Evolutionary conservation across 2,329 filamentous ascomycete species (phyloP), one percentile per base, ranked within the genome.

Genomic region (Thelonectria discophora): DNA sequence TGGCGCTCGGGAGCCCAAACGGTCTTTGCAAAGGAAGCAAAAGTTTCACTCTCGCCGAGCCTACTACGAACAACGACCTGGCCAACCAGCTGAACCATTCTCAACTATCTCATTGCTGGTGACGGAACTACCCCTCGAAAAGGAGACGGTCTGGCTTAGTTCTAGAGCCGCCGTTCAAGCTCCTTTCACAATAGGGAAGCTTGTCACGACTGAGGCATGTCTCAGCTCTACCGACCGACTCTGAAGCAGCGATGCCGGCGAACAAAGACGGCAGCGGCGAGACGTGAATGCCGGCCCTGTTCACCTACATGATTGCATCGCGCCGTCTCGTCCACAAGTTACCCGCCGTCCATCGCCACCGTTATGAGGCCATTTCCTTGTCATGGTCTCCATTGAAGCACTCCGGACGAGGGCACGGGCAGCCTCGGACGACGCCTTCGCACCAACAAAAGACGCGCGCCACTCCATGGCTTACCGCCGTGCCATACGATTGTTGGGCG

Each of bases 311-410:
- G 27, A 30, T 50, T 56, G 54, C 63, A 53, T 60, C 18, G 34
- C 46, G 60, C 43, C 53, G 46, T 50, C 48, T 55, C 43, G 34
- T 43, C 34, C 39, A 53, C 27, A 15, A 45, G 21, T 43, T 42
- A 32, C n/a, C 48, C 55, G 48, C 60, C 45, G 37, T 47, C 43
- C 32, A 60, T 54, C 11, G 24, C 58, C 62, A 56, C 60, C 58
- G 47, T 55, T 46, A 52, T 43, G 52, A 51, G 52, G 42, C 52
- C 58, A 60, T 49, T 52, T 51, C 18, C 18, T 32, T 47, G 58
- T 55, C 47, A 55, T 47, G 37, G 58, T 60, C 58, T 39, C 52
- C 58, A 51, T 56, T 30, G 20, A 32, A 40, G 47, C 45, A 49
- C 45, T 18, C 49, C n/a, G 24, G 40, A 17, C n/a, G 53, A n/a